Base-by-base conservation (phyloP, 2,329 filamentous ascomycete species). In the Cryphonectria nitschkei region DNA sequence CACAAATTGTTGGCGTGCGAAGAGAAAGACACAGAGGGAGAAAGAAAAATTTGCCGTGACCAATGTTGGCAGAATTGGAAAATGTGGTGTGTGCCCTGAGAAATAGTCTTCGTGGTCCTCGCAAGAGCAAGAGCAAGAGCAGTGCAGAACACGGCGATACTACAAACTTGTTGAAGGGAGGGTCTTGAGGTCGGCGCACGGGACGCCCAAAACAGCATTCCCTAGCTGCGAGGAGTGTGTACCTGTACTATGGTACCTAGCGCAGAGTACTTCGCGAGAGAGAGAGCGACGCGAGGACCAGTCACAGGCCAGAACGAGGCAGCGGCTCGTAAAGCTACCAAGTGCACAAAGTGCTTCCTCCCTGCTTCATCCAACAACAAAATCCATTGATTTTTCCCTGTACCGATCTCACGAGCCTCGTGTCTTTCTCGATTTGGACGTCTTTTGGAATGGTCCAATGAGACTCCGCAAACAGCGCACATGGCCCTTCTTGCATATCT, bases 141-240 rank as follows among this genome's bases (percentile, higher is more conserved):
- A 54, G 34, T n/a, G 29, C 46, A 39, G 64, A 56, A 66, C 64
- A 56, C 46, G 37, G 37, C 37, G 64, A 66, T 56, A 26, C n/a
- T 43, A 54, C 39, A 65, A 37, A 26, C 46, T 50, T 50, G 46
- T 26, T 32, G 43, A n/a, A 29, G 26, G 26, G n/a, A 22, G 19
- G n/a, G 43, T 32, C 54, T n/a, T 61, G 52, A 62, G 61, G 37
- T 61, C 46, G 43, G 56, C 29, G 62, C 64, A 29, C 43, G 56
- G 67, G 56, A 46, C 56, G 56, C 68, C 64, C 63, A 61, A 70
- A 65, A 70, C 41, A 56, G 68, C 22, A 61, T 41, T 54, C 63
- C 63, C 41, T 56, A 34, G 32, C 19, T 43, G 6, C 58, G 13
- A 50, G 46, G 16, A 50, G 26, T 14, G 3, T 13, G 52, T 26